Percentiles rank a stretch among this genome's conserved stretches.
Evolutionary conservation across 805 yeast species (phyloP).

Genomic region (Kregervanrija fluxuum): DNA sequence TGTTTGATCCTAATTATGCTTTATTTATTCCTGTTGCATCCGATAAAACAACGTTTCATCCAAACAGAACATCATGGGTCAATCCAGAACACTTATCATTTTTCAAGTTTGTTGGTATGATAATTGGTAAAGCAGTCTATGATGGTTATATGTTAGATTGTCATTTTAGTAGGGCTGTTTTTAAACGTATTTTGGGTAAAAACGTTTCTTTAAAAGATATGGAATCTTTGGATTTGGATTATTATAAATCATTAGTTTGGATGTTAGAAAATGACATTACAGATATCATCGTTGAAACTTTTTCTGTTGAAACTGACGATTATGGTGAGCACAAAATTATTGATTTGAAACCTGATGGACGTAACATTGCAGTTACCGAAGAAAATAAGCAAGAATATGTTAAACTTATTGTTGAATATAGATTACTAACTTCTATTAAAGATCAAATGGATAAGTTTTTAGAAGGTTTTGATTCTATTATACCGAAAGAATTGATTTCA

Average conservation of each 20-base stretch:
- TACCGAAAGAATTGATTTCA: conserved; percentile 73
- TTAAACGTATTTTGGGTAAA: conserved; percentile 75
- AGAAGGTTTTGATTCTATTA: conserved; percentile 83
- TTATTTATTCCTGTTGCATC: conserved; percentile 85
- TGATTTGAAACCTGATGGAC: conserved; percentile 78
- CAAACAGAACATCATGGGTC: conserved; percentile 85
- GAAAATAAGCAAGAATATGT: conserved; percentile 89
- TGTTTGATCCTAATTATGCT: conserved; percentile 94
- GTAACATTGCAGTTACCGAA: conserved; percentile 81
- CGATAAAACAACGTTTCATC: conserved; percentile 91
- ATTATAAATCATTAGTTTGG: conserved; percentile 89
- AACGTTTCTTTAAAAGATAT: conserved; percentile 84
- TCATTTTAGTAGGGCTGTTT: conserved; percentile 92
- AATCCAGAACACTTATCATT: conserved; percentile 90
- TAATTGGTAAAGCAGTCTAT: conserved; percentile 89
- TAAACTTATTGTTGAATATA: conserved; percentile 74
- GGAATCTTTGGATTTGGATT: conserved; percentile 89
- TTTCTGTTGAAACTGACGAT: conserved; percentile 88
- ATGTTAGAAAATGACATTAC: conserved; percentile 96
- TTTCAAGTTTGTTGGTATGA: conserved; percentile 89
- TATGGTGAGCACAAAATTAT: conserved; percentile 83
- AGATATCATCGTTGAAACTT: conserved; percentile 89
- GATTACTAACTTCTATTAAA: conserved; percentile 72
- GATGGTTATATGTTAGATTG: conserved; percentile 86
- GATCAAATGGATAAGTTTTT: conserved; percentile 84